phyloP scores from a whole-genome alignment of 352 stramenopile genomes.

The Elongisporangium anandrum region DNA sequence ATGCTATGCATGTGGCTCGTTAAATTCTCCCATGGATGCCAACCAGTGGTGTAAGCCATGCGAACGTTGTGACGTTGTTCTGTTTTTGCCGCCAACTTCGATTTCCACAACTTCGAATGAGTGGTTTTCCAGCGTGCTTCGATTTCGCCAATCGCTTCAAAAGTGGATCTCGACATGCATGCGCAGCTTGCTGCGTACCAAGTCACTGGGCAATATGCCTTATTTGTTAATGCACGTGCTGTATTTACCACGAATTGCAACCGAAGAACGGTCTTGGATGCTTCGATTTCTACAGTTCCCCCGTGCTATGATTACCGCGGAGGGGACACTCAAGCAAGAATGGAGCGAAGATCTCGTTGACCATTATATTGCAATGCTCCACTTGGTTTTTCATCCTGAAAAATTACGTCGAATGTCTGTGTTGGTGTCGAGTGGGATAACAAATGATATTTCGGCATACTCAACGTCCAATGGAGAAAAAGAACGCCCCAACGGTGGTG shows the following conservation, averaged over 20 bases:
- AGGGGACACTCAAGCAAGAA: constrained; percentile 46
- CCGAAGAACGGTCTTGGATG: constrained; percentile 76
- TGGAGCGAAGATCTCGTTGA: constrained; percentile 84
- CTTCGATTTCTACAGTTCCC: constrained; percentile 81
- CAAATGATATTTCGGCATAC: constrained; percentile 12
- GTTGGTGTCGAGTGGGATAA: constrained; percentile 59
- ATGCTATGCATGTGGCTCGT: constrained; percentile 68
- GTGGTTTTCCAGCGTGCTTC: constrained; percentile 70
- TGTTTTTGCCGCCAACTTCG: constrained; percentile 75
- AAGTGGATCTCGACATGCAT: constrained; percentile 80
- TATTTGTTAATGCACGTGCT: constrained; percentile 84
- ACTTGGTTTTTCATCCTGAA: constrained; percentile 83
- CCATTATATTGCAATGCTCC: constrained; percentile 82
- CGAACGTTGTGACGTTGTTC: constrained; percentile 63
- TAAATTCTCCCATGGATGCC: constrained; percentile 61
- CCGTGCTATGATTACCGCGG: constrained; percentile 46
- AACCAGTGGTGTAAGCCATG: constrained; percentile 78
- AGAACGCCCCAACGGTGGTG: constrained; percentile 6
- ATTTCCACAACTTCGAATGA: constrained; percentile 76
- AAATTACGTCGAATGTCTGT: constrained; percentile 70
- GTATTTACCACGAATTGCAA: constrained; percentile 78
- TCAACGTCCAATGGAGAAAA: constrained; percentile 19
- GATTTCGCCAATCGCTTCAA: constrained; percentile 72
- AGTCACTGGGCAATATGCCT: constrained; percentile 71
- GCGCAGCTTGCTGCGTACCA: constrained; percentile 51